Evolutionary conservation across 331 rosid genomes (phyloP).

Genomic region (Acacia concinna): DNA sequence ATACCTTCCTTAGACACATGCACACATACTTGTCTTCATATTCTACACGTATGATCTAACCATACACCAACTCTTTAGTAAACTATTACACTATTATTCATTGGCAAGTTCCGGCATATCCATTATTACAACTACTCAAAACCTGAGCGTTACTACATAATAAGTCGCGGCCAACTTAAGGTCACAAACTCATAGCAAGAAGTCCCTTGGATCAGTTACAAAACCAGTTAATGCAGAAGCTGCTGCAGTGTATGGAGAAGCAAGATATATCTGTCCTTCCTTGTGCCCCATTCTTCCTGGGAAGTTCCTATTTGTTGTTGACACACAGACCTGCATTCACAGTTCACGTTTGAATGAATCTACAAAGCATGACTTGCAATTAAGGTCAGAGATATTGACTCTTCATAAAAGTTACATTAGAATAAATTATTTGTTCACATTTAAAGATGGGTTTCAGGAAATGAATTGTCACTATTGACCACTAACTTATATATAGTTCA

Average conservation of each 20-base stretch:
- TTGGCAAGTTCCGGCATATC: background rate
- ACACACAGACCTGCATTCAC: slow-evolving; percentile 71
- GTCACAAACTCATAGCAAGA: slow-evolving; percentile 47
- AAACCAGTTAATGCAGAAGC: slow-evolving; percentile 92
- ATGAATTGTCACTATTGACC: background rate
- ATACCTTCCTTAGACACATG: background rate
- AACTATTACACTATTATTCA: background rate
- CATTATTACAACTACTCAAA: slow-evolving; percentile 9
- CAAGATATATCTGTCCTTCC: slow-evolving; percentile 83
- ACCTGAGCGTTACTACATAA: background rate
- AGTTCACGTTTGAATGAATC: background rate
- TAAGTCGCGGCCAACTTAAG: background rate
- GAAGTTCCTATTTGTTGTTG: slow-evolving; percentile 89
- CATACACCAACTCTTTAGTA: background rate
- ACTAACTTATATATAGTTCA: background rate
- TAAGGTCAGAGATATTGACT: background rate
- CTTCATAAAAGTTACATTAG: background rate
- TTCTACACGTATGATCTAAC: no score
- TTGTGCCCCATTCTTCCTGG: slow-evolving; percentile 94
- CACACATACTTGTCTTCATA: background rate
- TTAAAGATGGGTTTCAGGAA: background rate
- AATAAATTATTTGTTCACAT: background rate
- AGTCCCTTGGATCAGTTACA: slow-evolving; percentile 82
- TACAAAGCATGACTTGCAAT: background rate
- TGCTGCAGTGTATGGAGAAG: slow-evolving; percentile 91